Base-by-base conservation (phyloP, 306 rosid genomes). In the Dalbergia cochinchinensis region DNA sequence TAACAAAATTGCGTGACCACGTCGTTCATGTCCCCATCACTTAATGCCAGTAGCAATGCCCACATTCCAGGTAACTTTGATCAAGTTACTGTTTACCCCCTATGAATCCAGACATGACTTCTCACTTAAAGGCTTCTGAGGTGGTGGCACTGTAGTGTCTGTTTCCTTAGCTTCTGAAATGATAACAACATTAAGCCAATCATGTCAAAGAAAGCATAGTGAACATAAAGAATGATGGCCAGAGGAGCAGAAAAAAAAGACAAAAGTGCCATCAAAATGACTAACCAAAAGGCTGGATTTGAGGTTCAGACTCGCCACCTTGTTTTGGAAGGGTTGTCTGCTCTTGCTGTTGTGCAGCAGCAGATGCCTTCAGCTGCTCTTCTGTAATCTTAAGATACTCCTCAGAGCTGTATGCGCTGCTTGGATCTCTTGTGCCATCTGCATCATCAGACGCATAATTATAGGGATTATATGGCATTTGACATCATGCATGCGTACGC, bases 321-420 rank as follows among this genome's bases (percentile, higher is more conserved):
- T 86, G 90, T 74, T 72, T 66, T 16, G 80, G 80, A 75, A 86
- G 19, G 16, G 84, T 61, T 44, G 83, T 59, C 83, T 84, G 89
- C 58, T 7, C 83, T 55, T 86, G 88, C 62, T 77, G 88, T 90
- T 80, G 88, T 60, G 87, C 82, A 50, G 90, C 41, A 11, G 54
- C 67, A 44, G 84, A 47, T 81, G 92, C 94, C 85, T 84, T 87
- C 39, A 93, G 85, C 84, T 93, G 99, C 82, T 90, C 96, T 80
- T 93, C 96, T 31, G 98, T 93, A 66, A 93, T 83, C 92, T 89
- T 93, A 8, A 93, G 89, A 87, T 88, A 89, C 59, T 96, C 96
- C 82, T 91, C 99, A 5, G 88, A 72, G 80, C 90, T 90, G 89
- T 91, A 91, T 71, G 94, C 92, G 76, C 64, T 85, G 41, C 45